phyloP scores from a whole-genome alignment of 371 early-diverging fungal genomes.

The Apophysomyces elegans region DNA sequence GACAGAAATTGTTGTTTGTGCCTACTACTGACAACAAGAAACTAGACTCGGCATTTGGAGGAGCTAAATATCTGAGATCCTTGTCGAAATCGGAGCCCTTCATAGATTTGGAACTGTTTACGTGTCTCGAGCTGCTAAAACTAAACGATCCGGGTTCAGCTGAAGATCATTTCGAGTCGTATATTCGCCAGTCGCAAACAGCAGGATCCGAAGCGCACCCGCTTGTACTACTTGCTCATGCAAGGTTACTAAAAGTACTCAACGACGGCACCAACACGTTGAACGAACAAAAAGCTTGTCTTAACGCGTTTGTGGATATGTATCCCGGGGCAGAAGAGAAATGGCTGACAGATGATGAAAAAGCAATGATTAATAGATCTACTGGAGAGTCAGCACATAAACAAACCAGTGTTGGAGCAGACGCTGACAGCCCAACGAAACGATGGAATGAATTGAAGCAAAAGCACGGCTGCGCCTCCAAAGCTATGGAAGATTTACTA shows the following conservation, averaged over 20 bases:
- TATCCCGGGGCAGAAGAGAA: slow-evolving; percentile 2
- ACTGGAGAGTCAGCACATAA: background rate
- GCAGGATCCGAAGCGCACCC: background rate
- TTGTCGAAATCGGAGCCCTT: background rate
- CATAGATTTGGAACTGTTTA: background rate
- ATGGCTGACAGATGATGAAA: slow-evolving; percentile 1
- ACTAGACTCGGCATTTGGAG: slow-evolving; percentile 1
- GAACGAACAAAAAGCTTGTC: background rate
- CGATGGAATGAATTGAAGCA: background rate
- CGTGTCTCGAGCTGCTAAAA: background rate
- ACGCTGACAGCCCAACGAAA: background rate
- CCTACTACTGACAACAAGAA: background rate
- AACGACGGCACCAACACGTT: background rate
- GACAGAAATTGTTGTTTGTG: background rate
- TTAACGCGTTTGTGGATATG: slow-evolving; percentile 1
- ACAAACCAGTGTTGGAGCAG: background rate
- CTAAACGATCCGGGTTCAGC: background rate
- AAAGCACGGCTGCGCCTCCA: background rate
- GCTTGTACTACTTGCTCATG: background rate
- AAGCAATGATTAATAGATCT: background rate
- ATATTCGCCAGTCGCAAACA: background rate
- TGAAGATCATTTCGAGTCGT: background rate
- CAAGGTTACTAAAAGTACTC: background rate
- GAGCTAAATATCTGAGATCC: background rate
- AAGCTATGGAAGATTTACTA: slow-evolving; percentile 6